phyloP scores from a whole-genome alignment of 805 yeast genomes.

The Nakazawaea molendinolei region DNA sequence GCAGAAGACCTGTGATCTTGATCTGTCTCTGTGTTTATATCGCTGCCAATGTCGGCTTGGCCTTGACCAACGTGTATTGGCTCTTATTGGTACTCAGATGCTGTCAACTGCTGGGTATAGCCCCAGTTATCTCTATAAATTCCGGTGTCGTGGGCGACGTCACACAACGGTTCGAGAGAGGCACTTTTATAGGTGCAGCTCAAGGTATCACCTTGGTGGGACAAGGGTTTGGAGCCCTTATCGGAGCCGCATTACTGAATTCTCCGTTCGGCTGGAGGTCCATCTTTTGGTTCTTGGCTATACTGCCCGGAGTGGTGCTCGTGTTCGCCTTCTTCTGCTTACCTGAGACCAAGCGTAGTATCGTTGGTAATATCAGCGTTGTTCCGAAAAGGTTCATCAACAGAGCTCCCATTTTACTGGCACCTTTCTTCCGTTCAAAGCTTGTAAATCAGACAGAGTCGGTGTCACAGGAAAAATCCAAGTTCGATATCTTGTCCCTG shows the following conservation, averaged over 20 bases:
- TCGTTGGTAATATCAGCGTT: constrained; percentile 29
- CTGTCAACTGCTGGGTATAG: constrained; percentile 66
- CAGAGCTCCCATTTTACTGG: constrained; percentile 10
- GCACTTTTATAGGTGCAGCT: constrained; percentile 55
- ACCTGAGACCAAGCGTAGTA: constrained; percentile 33
- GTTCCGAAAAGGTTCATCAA: constrained; percentile 8
- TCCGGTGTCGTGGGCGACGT: constrained; percentile 66
- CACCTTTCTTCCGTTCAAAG: constrained; percentile 5
- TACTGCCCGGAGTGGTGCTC: constrained; percentile 44
- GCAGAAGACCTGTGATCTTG: constrained; percentile 60
- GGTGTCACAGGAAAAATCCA: constrained; percentile 17
- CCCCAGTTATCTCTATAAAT: constrained; percentile 60
- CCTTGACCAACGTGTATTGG: constrained; percentile 45
- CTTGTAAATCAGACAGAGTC: constrained; percentile 17
- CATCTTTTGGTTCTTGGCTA: constrained; percentile 58
- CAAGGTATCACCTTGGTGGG: constrained; percentile 58
- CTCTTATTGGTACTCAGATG: constrained; percentile 53
- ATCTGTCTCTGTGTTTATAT: constrained; percentile 41
- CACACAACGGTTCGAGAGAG: constrained; percentile 51
- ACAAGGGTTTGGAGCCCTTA: constrained; percentile 63
- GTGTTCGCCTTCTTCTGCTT: constrained; percentile 24
- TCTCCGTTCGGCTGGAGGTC: constrained; percentile 59
- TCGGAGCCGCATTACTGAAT: constrained; percentile 38
- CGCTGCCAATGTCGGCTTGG: constrained; percentile 54
- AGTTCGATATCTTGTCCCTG: constrained; percentile 28